Percentiles rank a stretch among this genome's conserved stretches.
phyloP scores from a whole-genome alignment of 2,329 filamentous ascomycete species.

The Hypoxylon sp. region DNA sequence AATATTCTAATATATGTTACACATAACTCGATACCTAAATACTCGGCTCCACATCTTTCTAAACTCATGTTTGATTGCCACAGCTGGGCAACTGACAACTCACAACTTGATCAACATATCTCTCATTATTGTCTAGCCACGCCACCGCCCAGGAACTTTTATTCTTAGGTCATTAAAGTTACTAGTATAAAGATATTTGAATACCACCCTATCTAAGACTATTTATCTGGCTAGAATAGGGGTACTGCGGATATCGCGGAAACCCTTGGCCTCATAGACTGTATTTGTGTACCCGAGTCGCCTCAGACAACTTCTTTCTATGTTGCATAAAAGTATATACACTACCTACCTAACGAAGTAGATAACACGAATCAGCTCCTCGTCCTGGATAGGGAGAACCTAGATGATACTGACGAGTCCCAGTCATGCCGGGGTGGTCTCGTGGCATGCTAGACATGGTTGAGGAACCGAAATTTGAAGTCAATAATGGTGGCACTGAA shows the following conservation, averaged over 20 bases:
- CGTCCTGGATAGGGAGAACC: background rate
- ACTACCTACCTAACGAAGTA: background rate
- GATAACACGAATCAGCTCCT: background rate
- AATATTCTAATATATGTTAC: background rate
- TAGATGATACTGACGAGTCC: background rate
- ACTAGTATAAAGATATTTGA: background rate
- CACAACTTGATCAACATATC: slow-evolving; percentile 12
- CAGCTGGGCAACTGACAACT: slow-evolving; percentile 11
- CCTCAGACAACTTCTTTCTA: slow-evolving; percentile 5
- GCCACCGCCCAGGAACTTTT: background rate
- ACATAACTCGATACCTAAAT: slow-evolving; percentile 4
- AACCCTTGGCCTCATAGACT: background rate
- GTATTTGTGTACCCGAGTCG: background rate
- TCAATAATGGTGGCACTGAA: background rate
- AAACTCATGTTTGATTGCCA: slow-evolving; percentile 11
- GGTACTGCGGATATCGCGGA: background rate
- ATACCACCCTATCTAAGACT: background rate
- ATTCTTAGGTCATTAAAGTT: background rate
- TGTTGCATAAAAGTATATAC: background rate
- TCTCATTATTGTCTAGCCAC: slow-evolving; percentile 15
- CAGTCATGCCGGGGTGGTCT: background rate
- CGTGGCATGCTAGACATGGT: background rate
- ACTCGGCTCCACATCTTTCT: slow-evolving; percentile 8
- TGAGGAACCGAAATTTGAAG: background rate
- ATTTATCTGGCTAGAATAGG: background rate